These are phyloP conservation scores for Lunularia cruciata DNA, from an alignment of 225 moss, liverwort and hornwort genomes.

Conservation along the genomic window DNA sequence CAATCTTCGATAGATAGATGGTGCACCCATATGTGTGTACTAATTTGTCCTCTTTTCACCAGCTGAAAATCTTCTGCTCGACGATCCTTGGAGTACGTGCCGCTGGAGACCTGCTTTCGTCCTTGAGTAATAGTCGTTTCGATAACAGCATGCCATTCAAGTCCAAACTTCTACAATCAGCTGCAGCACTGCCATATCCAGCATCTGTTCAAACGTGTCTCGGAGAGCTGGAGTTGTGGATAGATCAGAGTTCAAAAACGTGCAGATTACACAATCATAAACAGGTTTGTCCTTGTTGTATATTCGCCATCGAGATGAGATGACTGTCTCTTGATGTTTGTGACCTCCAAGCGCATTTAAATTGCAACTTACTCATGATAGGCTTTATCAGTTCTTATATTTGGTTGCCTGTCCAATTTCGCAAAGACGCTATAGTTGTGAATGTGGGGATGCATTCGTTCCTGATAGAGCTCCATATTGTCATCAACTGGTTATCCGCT, in stretches of 20 bases:
- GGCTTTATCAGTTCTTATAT: too few species aligned
- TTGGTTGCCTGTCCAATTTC: too few species aligned
- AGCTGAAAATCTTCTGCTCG: conserved; percentile 80
- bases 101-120: conserved; percentile 57
- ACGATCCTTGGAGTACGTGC: conserved; percentile 67
- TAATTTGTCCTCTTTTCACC: background rate
- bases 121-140: conserved; percentile 32
- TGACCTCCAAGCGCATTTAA: background rate
- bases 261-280: conserved; percentile 19
- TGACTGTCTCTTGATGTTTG: too few species aligned
- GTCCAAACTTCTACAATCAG: conserved; percentile 38
- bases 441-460: conserved; percentile 8
- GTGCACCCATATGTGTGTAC: background rate
- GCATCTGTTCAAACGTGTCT: conserved; percentile 35
- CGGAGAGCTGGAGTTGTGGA: conserved; percentile 23
- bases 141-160: conserved; percentile 30
- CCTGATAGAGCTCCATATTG: too few species aligned
- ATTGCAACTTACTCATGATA: background rate
- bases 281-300: conserved; percentile 23
- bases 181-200: conserved; percentile 47
- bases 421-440: conserved; percentile 15
- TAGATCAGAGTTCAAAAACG: conserved; percentile 33
- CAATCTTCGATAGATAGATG: too few species aligned
- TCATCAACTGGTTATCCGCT: background rate
- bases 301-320: too few species aligned